phyloP scores from a whole-genome alignment of 2,329 filamentous ascomycete genomes.

The Pseudogymnoascus sp. region DNA sequence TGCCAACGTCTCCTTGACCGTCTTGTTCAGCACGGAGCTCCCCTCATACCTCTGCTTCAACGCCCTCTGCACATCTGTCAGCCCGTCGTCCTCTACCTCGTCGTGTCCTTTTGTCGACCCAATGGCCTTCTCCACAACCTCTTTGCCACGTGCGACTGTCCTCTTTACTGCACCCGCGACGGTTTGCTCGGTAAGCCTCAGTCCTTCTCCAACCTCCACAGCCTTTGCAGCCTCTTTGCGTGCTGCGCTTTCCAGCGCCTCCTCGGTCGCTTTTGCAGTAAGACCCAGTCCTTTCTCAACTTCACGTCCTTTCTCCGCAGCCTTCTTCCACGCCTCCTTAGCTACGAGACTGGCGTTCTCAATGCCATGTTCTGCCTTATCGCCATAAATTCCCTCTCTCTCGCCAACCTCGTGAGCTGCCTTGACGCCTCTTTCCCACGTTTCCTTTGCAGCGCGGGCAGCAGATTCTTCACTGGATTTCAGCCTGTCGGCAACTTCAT shows the following conservation, averaged over 20 bases:
- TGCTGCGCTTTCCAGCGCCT: background rate
- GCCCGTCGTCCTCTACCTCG: slow-evolving; percentile 28
- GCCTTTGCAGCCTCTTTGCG: background rate
- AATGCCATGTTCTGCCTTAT: background rate
- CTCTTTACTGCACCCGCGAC: slow-evolving; percentile 33
- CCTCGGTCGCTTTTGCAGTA: background rate
- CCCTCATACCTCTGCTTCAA: slow-evolving; percentile 45
- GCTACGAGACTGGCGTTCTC: slow-evolving; percentile 18
- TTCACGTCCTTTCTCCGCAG: background rate
- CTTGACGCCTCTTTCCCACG: background rate
- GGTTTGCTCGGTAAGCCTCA: slow-evolving; percentile 27
- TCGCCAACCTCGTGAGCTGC: background rate
- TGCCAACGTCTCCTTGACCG: slow-evolving; percentile 43
- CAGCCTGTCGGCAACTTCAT: slow-evolving; percentile 6
- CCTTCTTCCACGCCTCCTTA: slow-evolving; percentile 5
- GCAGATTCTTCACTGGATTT: background rate
- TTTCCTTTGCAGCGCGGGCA: background rate
- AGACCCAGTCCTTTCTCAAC: background rate
- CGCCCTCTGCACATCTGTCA: slow-evolving; percentile 35
- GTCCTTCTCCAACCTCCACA: slow-evolving; percentile 16
- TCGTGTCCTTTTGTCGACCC: slow-evolving; percentile 34
- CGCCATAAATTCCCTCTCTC: background rate
- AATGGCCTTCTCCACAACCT: slow-evolving; percentile 32
- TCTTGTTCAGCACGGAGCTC: slow-evolving; percentile 34
- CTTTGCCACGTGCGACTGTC: slow-evolving; percentile 30